Conservation (phyloP, 2,329 filamentous ascomycete genomes). For the Cercospora sp. region DNA sequence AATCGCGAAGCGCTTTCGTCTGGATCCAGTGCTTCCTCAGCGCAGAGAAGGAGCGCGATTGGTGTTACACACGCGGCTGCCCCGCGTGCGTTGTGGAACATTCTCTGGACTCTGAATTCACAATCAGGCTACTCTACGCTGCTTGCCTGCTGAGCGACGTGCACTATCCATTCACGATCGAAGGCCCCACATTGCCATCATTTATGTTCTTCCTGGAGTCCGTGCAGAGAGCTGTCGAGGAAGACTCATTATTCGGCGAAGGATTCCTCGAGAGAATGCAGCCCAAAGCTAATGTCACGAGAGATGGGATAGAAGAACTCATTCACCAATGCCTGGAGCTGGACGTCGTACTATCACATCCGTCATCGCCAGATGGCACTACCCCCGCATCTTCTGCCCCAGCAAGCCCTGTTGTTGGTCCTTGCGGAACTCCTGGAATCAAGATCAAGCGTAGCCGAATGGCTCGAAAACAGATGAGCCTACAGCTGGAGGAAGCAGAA, state of each 20-base stretch:
- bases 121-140: constrained; percentile 50
- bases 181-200: constrained; percentile 38
- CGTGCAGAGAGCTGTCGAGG: constrained; percentile 42
- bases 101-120: constrained; percentile 49
- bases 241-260: constrained; percentile 49
- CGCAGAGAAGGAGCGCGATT: constrained; percentile 55
- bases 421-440: constrained; percentile 35
- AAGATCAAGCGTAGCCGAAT: constrained; percentile 45
- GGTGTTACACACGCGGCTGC: constrained; percentile 58
- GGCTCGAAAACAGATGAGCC: constrained; percentile 47
- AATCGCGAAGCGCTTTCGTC: constrained; percentile 58
- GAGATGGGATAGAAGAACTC: constrained; percentile 48
- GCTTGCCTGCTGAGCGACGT: constrained; percentile 49
- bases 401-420: constrained; percentile 29
- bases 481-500: constrained; percentile 47
- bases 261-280: constrained; percentile 47
- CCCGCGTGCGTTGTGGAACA: constrained; percentile 51
- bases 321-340: constrained; percentile 50
- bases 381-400: constrained; percentile 26
- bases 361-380: constrained; percentile 30
- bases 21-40: constrained; percentile 60
- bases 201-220: constrained; percentile 47
- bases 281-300: constrained; percentile 45
- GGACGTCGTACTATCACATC: constrained; percentile 36
- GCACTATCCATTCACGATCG: constrained; percentile 39